phyloP scores from a whole-genome alignment of 148 eudicot genomes.

The Fagopyrum homotropicum region DNA sequence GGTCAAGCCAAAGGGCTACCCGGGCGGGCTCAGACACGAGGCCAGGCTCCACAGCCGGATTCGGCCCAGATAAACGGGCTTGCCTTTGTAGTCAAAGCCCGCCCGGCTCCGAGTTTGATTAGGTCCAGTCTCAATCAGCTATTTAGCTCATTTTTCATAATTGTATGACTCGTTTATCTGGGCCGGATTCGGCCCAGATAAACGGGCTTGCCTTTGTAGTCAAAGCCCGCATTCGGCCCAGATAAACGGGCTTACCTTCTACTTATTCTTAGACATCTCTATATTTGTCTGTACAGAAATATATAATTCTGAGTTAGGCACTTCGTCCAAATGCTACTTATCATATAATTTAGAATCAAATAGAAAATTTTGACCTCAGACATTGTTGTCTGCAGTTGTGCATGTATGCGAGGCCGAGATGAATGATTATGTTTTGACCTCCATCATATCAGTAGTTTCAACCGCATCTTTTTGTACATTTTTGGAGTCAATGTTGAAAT shows the following conservation, averaged over 20 bases:
- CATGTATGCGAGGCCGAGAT: not conserved
- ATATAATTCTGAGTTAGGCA: not conserved
- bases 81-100: too few relatives aligned
- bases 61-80: too few relatives aligned
- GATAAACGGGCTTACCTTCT: not conserved
- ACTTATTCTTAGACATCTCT: not conserved
- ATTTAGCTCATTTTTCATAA: not conserved
- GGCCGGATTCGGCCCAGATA: too few relatives aligned
- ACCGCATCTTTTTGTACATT: not conserved
- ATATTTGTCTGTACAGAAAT: not conserved
- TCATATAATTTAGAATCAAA: not conserved
- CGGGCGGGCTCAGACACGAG: too few relatives aligned
- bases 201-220: too few relatives aligned
- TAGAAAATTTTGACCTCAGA: not conserved
- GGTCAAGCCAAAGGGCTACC: too few relatives aligned
- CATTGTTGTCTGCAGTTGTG: not conserved
- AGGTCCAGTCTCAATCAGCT: too few relatives aligned
- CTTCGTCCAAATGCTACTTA: not conserved
- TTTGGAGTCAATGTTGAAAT: not conserved
- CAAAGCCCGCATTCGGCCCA: too few relatives aligned
- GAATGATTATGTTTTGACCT: not conserved
- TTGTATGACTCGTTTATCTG: too few relatives aligned
- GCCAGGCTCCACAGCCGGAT: too few relatives aligned
- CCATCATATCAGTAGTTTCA: not conserved
- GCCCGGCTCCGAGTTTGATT: too few relatives aligned